Evolutionary conservation across 257 asterid species (phyloP).

Genomic region (Jacaranda copaia): DNA sequence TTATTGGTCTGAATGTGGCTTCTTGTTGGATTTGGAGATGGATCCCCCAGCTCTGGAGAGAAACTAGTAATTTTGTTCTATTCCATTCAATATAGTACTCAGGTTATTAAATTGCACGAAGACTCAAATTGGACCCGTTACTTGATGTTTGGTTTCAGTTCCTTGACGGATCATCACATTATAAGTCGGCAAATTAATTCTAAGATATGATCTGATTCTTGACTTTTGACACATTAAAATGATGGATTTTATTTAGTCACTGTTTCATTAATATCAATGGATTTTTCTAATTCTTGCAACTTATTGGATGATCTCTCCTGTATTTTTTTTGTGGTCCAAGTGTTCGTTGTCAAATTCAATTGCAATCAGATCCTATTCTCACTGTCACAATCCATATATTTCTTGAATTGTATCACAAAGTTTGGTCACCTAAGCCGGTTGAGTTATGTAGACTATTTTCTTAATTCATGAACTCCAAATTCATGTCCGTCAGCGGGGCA

Average conservation of each 20-base stretch:
- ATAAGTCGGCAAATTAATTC: neutral
- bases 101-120: constrained; percentile 28
- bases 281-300: too few species aligned
- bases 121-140: neutral
- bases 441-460: constrained; percentile 6
- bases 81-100: constrained; percentile 37
- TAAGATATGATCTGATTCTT: neutral
- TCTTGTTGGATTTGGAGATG: constrained; percentile 37
- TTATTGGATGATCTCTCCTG: neutral
- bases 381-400: neutral
- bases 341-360: neutral
- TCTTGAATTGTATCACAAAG: constrained; percentile 9
- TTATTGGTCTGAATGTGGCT: constrained; percentile 41
- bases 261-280: too few species aligned
- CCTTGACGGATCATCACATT: constrained; percentile 1
- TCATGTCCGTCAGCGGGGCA: constrained; percentile 16
- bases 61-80: constrained; percentile 29
- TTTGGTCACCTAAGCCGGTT: constrained; percentile 34
- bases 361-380: neutral
- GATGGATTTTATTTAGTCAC: too few species aligned
- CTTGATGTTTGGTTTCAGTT: neutral
- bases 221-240: too few species aligned
- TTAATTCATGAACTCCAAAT: neutral
- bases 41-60: constrained; percentile 34
- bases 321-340: neutral